Evolutionary conservation across 2,329 filamentous ascomycete genomes (phyloP).

Genomic region (Hypoxylon sp.): DNA sequence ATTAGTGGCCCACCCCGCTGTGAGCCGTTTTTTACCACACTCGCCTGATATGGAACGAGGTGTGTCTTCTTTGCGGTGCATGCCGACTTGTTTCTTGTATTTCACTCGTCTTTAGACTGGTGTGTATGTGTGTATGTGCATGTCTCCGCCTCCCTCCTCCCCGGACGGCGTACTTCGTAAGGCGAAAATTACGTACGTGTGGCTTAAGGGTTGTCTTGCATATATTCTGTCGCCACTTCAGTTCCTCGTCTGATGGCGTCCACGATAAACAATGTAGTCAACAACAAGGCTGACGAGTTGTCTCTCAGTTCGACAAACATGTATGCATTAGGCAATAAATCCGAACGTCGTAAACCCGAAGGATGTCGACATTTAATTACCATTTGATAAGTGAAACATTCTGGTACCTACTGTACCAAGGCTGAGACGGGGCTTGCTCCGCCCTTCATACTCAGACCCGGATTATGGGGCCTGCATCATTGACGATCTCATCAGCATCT

Average conservation of each 20-base stretch:
- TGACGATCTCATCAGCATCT: slow-evolving; percentile 15
- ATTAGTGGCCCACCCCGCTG: slow-evolving; percentile 22
- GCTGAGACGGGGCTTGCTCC: neutral
- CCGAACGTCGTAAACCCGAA: slow-evolving; percentile 7
- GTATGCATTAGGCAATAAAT: slow-evolving; percentile 20
- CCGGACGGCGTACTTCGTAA: slow-evolving; percentile 18
- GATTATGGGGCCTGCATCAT: slow-evolving; percentile 22
- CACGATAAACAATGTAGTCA: slow-evolving; percentile 3
- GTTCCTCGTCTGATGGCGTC: neutral
- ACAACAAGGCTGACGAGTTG: slow-evolving; percentile 22
- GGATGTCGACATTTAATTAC: slow-evolving; percentile 8
- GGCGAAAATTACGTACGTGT: slow-evolving; percentile 26
- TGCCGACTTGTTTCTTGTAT: slow-evolving; percentile 7
- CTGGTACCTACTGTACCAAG: slow-evolving; percentile 8
- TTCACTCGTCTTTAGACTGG: slow-evolving; percentile 14
- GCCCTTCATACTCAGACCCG: neutral
- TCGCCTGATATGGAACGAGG: slow-evolving; percentile 35
- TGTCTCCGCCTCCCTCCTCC: slow-evolving; percentile 15
- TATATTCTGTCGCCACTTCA: slow-evolving; percentile 6
- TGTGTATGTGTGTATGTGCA: slow-evolving; percentile 2
- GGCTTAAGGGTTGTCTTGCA: slow-evolving; percentile 8
- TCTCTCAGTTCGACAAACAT: slow-evolving; percentile 15
- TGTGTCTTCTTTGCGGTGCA: slow-evolving; percentile 24
- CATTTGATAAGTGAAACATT: slow-evolving; percentile 17
- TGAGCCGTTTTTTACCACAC: slow-evolving; percentile 9